phyloP scores from a whole-genome alignment of 176 grass and related monocot genomes.

The Sorghum bicolor region Sorghum_bicolor_NCBIv3 NC_012870.2:22227001-22227500 shows the following conservation, averaged over 20 bases:
- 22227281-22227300: conserved; percentile 99
- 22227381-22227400: conserved; percentile 1
- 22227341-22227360: conserved; percentile 87
- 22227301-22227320: conserved; percentile 86
- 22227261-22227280: conserved; percentile 15
- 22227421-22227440: conserved; percentile 1
- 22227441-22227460: conserved; percentile 56
- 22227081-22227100: conserved; percentile 59
- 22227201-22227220: conserved; percentile 36
- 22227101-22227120: conserved; percentile 37
- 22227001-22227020: conserved; percentile 86
- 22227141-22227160: conserved; percentile 55
- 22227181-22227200: conserved; percentile 98
- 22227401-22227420: background rate
- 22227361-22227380: conserved; percentile 48
- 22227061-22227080: conserved; percentile 82
- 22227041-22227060: conserved; percentile 82
- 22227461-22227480: conserved; percentile 50
- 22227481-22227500: conserved; percentile 54
- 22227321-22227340: conserved; percentile 95
- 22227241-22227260: conserved; percentile 13
- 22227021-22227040: conserved; percentile 86
- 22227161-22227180: conserved; percentile 93
- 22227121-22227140: conserved; percentile 32
- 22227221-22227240: background rate